Base-by-base conservation (phyloP, 2,329 filamentous ascomycete genomes). In the Fusarium sp. region DNA sequence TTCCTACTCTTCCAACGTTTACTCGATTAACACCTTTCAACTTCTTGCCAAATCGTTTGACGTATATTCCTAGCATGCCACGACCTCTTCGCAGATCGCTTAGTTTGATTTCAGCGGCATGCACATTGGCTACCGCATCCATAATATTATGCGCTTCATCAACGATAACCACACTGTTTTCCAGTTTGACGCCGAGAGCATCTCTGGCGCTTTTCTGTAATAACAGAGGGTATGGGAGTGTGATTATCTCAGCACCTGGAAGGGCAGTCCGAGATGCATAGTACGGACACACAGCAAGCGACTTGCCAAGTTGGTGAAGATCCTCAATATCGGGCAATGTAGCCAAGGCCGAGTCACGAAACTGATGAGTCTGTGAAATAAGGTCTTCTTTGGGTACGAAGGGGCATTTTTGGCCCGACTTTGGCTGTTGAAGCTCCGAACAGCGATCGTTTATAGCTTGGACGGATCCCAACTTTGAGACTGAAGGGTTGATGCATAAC, bases 111-210 rank as follows among this genome's bases (percentile, higher is more conserved):
- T 92, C 89, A 0, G 93, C 89, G 0, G 94, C 94, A 78, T 98
- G 90, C 34, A 97, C 96, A 47, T 90, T 91, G 18, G 93, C 88
- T 47, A 99, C 93, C 0, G 95, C 94, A 78, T 98, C 94, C 91
- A 98, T 97, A 55, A 99, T 88, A 76, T 99, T 99, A 78, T 99
- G 96, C 0, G 96, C 96, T 82, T 99, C 96, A 73, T 99, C 96
- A 49, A 99, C 93, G 27, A 99, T 92, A n/a, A 99, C 90, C 1
- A 99, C 85, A 75, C 97, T 96, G 8, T 90, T 90, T 74, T 97
- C 94, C 11, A 99, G 81, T 25, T 92, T 95, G 45, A 99, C 90
- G 0, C 92, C 91, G 1, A 99, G 85, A 0, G 96, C 94, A 65
- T 98, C 94, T 51, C 96, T 86, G 1, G 96, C 94, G 6, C 90